Conservation (phyloP, 768 basidiomycete genomes). For the Trametes cingulata region DNA sequence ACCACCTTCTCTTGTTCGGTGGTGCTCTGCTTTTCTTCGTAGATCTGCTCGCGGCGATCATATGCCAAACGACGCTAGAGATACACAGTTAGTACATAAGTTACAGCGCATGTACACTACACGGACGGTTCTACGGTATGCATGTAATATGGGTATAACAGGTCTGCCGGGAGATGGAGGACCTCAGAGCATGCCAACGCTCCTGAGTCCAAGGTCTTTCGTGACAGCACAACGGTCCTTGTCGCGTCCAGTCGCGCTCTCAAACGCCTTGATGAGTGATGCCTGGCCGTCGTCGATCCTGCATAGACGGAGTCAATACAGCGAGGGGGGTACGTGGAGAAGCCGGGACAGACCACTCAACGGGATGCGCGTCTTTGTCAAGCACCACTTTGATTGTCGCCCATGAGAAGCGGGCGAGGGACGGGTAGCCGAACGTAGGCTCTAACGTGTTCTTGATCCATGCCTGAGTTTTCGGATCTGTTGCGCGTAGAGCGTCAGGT, state of each 20-base stretch:
- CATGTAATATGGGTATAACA: constrained; percentile 12
- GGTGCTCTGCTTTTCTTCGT: background rate
- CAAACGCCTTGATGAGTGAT: constrained; percentile 74
- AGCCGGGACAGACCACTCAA: constrained; percentile 66
- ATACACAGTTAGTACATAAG: constrained; percentile 19
- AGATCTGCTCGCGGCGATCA: background rate
- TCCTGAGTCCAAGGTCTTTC: constrained; percentile 73
- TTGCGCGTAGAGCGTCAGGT: background rate
- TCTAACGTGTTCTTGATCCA: constrained; percentile 81
- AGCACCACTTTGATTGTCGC: constrained; percentile 84
- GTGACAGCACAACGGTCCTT: constrained; percentile 72
- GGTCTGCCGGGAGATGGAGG: background rate
- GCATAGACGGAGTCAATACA: background rate
- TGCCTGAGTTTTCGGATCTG: constrained; percentile 90
- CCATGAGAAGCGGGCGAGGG: constrained; percentile 93
- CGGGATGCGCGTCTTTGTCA: constrained; percentile 75
- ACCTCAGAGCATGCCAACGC: constrained; percentile 62
- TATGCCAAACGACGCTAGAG: constrained; percentile 2
- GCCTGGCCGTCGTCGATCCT: constrained; percentile 89
- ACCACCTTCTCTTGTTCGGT: background rate
- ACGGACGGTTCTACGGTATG: constrained; percentile 13
- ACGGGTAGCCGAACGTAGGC: constrained; percentile 90
- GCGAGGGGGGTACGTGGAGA: background rate
- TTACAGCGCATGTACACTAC: constrained; percentile 22
- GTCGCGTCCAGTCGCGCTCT: constrained; percentile 66